Percentiles rank a stretch among this genome's conserved stretches.
These are phyloP conservation scores for Cymbidium sinense DNA, from an alignment of 106 monocot species.

Conservation along the genomic window DNA sequence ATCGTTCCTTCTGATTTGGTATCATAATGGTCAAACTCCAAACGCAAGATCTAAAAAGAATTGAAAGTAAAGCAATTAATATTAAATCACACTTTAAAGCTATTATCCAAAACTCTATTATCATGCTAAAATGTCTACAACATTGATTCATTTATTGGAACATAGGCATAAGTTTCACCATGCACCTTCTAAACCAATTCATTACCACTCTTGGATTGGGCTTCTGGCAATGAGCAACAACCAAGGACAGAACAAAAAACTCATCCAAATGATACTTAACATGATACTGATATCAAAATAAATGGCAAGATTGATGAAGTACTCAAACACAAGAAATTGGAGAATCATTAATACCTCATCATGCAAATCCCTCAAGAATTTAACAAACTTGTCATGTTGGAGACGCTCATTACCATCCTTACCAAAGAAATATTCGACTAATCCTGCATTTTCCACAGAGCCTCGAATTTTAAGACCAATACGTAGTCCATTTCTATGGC, in stretches of 20 bases:
- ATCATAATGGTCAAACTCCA: slow-evolving; percentile 95
- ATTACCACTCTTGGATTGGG: no score
- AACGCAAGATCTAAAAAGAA: slow-evolving; percentile 49
- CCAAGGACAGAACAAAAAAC: no score
- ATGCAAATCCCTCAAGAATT: slow-evolving; percentile 70
- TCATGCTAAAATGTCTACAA: no score
- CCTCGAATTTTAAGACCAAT: slow-evolving; percentile 41
- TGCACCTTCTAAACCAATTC: no score
- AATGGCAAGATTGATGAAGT: no score
- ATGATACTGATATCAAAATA: no score
- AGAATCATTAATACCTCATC: slow-evolving; percentile 47
- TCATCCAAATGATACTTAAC: not conserved
- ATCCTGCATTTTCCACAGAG: slow-evolving; percentile 63
- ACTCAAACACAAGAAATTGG: not conserved
- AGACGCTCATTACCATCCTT: slow-evolving; percentile 63
- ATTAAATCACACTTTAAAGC: no score
- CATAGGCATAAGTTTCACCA: no score
- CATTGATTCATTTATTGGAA: no score
- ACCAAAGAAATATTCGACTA: slow-evolving; percentile 82
- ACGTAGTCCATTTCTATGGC: slow-evolving; percentile 60
- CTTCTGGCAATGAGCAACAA: no score
- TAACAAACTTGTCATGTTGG: slow-evolving; percentile 72
- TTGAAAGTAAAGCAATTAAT: not conserved
- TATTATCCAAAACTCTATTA: no score
- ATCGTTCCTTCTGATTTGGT: slow-evolving; percentile 56